These are phyloP conservation scores for Gonium pectorale DNA, from an alignment of 139 green algal genomes.

Conservation along the genomic window DNA sequence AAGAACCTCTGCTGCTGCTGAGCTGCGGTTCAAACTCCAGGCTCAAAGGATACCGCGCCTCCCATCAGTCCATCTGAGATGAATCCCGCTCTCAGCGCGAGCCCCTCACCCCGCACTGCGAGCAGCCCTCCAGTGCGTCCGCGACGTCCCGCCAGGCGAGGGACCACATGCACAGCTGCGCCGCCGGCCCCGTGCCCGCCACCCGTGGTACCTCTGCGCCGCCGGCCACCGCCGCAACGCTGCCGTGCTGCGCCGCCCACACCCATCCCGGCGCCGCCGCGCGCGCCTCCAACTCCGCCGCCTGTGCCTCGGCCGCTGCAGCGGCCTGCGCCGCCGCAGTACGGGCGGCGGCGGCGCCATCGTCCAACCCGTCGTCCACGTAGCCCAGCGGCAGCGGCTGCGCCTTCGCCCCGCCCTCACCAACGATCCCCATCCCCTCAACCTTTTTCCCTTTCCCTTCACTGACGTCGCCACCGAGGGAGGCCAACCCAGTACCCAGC, in stretches of 20 bases:
- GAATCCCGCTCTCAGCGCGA: no score
- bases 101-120: neutral
- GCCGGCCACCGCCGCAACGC: neutral
- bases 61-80: no score
- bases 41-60: no score
- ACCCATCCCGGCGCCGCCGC: neutral
- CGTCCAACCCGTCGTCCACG: conserved; percentile 1
- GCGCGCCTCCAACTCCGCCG: neutral
- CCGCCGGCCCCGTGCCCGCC: neutral
- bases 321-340: neutral
- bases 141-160: conserved; percentile 10
- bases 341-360: neutral
- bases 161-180: neutral
- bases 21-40: no score
- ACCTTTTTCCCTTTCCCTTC: neutral
- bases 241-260: neutral
- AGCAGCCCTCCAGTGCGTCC: neutral
- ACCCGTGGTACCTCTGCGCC: neutral
- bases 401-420: neutral
- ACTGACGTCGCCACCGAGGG: neutral
- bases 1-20: no score
- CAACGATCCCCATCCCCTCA: neutral
- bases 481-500: neutral
- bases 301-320: neutral
- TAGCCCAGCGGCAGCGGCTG: neutral